Evolutionary conservation across 2,329 filamentous ascomycete genomes (phyloP), one percentile per base, ranked within the genome.

Genomic region (Gaeumannomyces sp.): DNA sequence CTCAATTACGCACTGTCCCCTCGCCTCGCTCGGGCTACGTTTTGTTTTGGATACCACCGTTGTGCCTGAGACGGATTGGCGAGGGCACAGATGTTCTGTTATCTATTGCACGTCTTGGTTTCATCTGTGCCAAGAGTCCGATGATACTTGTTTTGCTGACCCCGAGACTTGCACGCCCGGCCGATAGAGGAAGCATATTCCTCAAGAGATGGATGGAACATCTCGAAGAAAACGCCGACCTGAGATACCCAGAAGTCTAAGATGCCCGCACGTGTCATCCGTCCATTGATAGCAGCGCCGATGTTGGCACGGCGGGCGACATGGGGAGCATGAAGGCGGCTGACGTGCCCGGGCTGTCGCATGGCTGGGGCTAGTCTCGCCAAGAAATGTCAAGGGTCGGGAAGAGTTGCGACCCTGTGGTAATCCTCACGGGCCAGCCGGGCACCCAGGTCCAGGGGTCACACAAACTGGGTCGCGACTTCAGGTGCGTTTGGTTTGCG

Each of bases 131-230:
- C n/a, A 19, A 59, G 53, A 29, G 16, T 50, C 57, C n/a, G 28
- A 27, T 25, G 4, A 28, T 28, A 16, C 31, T 65, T 35, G 50
- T 19, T 64, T 45, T 62, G 64, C 69, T 70, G 64, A 70, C 68
- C 28, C 61, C 45, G n/a, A 27, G 33, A 61, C 60, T 57, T 28
- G 35, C 38, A 27, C 56, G 27, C 13, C 63, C 53, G 58, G 45
- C 69, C 68, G 58, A 69, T 71, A 96, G 92, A 77, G 93, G 93
- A 29, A 93, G 91, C 76, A 82, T 82, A 66, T 98, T 97, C 73
- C 82, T 98, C 67, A 93, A 92, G 76, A 83, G 83, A 67, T 98
- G 94, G 95, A 97, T 97, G 91, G 85, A 83, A 13, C 94, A 90
- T 75, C 81, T 98, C 35, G 94, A 98, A 76, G 92, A 97, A 68